Conservation (phyloP, 768 basidiomycete species). For the Rubroboletus satanas region DNA sequence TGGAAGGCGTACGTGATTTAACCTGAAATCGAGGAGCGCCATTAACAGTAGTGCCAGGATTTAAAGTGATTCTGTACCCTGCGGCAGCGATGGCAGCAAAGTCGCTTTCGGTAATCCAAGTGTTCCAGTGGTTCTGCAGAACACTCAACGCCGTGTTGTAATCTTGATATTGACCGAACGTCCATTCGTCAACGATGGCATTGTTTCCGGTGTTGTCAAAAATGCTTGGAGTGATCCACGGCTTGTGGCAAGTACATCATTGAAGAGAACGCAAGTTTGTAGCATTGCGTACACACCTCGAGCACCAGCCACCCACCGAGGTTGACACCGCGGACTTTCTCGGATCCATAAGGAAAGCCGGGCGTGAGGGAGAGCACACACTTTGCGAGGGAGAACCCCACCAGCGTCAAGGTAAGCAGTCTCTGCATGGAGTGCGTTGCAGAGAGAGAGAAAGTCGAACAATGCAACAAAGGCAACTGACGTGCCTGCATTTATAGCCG, state of each 20-base stretch:
- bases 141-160: conserved; percentile 42
- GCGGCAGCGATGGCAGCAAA: conserved; percentile 71
- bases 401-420: conserved; percentile 17
- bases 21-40: conserved; percentile 34
- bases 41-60: background rate
- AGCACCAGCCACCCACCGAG: conserved; percentile 66
- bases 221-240: conserved; percentile 77
- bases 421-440: conserved; percentile 29
- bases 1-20: conserved; percentile 81
- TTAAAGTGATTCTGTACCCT: conserved; percentile 42
- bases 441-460: conserved; percentile 46
- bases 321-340: conserved; percentile 80
- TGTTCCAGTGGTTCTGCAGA: conserved; percentile 70
- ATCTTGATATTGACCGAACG: conserved; percentile 64
- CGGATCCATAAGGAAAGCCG: conserved; percentile 68
- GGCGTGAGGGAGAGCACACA: conserved; percentile 38
- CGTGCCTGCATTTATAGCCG: conserved; percentile 18
- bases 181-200: conserved; percentile 72
- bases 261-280: background rate
- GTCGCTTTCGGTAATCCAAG: conserved; percentile 82
- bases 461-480: background rate
- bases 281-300: conserved; percentile 36
- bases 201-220: conserved; percentile 54
- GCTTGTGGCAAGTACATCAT: conserved; percentile 49
- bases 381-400: conserved; percentile 27